Evolutionary conservation across 305 asterid genomes (phyloP).

Genomic region (Fraxinus sp.): DNA sequence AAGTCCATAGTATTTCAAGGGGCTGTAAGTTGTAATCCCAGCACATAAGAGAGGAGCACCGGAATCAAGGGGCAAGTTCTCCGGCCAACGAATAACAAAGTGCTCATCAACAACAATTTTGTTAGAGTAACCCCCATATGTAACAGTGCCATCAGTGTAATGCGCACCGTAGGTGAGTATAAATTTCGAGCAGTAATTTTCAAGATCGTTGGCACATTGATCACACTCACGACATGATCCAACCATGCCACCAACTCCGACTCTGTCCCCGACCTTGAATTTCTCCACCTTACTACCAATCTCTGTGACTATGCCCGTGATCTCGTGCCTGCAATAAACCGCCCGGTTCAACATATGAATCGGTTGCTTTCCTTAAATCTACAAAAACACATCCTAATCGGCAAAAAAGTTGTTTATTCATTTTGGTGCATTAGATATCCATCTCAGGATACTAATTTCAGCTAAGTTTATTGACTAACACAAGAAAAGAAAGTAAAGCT

Average conservation of each 20-base stretch:
- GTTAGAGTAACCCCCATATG: no score
- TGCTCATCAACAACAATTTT: no score
- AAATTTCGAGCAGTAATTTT: constrained; percentile 14
- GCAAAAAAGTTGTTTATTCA: neutral
- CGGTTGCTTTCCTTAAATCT: neutral
- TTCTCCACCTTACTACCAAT: constrained; percentile 55
- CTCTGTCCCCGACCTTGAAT: constrained; percentile 57
- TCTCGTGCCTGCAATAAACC: constrained; percentile 46
- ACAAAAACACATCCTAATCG: neutral
- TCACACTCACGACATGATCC: constrained; percentile 60
- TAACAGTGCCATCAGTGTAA: no score
- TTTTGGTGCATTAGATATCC: neutral
- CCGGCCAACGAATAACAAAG: no score
- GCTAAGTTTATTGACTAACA: no score
- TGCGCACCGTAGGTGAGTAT: no score
- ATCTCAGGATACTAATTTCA: neutral
- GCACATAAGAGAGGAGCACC: no score
- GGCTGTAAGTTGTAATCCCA: no score
- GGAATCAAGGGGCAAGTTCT: no score
- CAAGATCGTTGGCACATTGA: constrained; percentile 41
- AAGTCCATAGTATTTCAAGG: no score
- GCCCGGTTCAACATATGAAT: neutral
- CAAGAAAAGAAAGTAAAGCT: neutral
- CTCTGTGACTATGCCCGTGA: constrained; percentile 57
- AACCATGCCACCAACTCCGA: constrained; percentile 61